Percentiles rank a stretch among this genome's conserved stretches.
Conservation (phyloP, 768 basidiomycete species). For the Cystobasidium ongulense region DNA sequence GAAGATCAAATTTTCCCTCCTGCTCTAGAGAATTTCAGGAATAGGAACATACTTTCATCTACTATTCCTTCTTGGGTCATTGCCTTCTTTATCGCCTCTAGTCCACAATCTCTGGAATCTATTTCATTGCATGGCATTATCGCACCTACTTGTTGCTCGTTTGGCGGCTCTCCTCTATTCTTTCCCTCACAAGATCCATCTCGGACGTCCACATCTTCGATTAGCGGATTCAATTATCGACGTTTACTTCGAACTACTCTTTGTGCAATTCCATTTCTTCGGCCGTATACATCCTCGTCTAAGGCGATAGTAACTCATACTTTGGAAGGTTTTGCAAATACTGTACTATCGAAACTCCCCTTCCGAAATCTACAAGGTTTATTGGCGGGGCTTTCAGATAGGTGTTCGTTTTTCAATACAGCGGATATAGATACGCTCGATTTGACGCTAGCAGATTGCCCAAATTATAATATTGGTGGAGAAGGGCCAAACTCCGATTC, state of each 20-base stretch:
- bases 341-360: neutral
- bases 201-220: neutral
- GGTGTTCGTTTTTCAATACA: no score
- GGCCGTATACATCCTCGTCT: neutral
- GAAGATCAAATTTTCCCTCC: neutral
- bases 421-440: no score
- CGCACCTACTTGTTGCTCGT: neutral
- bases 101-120: neutral
- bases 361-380: neutral
- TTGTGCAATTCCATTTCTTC: neutral
- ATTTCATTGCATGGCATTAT: neutral
- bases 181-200: neutral
- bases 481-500: no score
- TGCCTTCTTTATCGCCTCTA: neutral
- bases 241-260: neutral
- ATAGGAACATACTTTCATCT: neutral
- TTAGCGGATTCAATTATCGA: neutral
- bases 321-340: neutral
- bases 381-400: neutral
- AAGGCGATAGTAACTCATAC: neutral
- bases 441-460: no score
- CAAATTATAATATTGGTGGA: no score
- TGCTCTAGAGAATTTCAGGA: neutral
- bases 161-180: neutral
- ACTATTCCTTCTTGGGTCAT: conserved; percentile 9